Percentiles rank a stretch among this genome's conserved stretches.
phyloP scores from a whole-genome alignment of 2,329 filamentous ascomycete genomes.

The Elsinoe necatrix region DNA sequence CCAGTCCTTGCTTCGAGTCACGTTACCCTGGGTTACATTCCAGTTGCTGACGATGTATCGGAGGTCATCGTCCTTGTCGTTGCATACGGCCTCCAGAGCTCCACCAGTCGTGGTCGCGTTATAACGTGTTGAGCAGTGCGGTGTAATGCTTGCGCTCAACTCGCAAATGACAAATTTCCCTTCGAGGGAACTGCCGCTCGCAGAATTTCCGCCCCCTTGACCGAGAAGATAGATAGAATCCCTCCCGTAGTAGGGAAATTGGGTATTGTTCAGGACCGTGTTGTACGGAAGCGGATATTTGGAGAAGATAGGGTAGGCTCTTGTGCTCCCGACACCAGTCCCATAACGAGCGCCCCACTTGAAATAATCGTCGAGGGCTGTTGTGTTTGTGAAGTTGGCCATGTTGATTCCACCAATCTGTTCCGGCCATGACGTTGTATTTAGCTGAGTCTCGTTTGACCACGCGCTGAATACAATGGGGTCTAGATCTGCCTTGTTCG shows the following conservation, averaged over 20 bases:
- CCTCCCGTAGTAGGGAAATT: slow-evolving; percentile 28
- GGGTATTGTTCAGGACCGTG: slow-evolving; percentile 52
- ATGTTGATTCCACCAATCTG: slow-evolving; percentile 14
- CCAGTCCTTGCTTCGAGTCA: slow-evolving; percentile 34
- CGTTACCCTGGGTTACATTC: slow-evolving; percentile 48
- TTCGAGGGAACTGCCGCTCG: background rate
- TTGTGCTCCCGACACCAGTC: slow-evolving; percentile 15
- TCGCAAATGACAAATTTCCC: slow-evolving; percentile 56
- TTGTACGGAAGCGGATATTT: slow-evolving; percentile 55
- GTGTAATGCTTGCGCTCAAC: slow-evolving; percentile 54
- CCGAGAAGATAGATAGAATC: slow-evolving; percentile 60
- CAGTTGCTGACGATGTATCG: slow-evolving; percentile 45
- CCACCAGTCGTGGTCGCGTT: slow-evolving; percentile 45
- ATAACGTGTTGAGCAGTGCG: slow-evolving; percentile 56
- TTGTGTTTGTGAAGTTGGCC: slow-evolving; percentile 20
- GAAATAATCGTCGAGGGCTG: slow-evolving; percentile 59
- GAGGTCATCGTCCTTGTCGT: slow-evolving; percentile 46
- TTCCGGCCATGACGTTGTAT: slow-evolving; percentile 23
- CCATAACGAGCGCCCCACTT: slow-evolving; percentile 50
- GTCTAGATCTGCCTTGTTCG: slow-evolving; percentile 44
- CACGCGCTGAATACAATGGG: slow-evolving; percentile 59
- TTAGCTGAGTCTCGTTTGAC: slow-evolving; percentile 35
- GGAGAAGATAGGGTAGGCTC: slow-evolving; percentile 32
- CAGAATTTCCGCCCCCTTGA: slow-evolving; percentile 32
- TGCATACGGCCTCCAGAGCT: slow-evolving; percentile 53